Evolutionary conservation across 805 yeast species (phyloP).

Genomic region (Tetrapisispora namnaoensis): DNA sequence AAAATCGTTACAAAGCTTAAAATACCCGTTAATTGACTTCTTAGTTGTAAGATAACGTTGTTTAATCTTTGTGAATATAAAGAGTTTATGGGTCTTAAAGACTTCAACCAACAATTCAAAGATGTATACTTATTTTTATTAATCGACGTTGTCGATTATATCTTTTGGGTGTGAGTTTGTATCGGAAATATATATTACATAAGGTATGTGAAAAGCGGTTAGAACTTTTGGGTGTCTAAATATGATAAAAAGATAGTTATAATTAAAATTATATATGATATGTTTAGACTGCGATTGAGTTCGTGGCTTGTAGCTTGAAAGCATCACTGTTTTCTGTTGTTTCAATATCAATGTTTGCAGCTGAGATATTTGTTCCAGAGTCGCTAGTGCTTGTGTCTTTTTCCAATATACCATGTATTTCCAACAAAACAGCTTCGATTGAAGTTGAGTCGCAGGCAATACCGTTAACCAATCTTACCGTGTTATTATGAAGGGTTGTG

Average conservation of each 20-base stretch:
- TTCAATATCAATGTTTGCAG: background rate
- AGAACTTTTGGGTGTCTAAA: too few species aligned
- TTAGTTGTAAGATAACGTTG: too few species aligned
- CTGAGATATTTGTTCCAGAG: background rate
- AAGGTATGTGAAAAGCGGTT: background rate
- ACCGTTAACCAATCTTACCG: slow-evolving; percentile 23
- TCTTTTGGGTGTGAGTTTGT: too few species aligned
- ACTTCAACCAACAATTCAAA: too few species aligned
- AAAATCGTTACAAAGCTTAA: too few species aligned
- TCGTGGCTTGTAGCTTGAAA: background rate
- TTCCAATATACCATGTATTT: slow-evolving; percentile 18
- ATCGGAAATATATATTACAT: too few species aligned
- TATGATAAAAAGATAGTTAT: too few species aligned
- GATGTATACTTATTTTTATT: too few species aligned
- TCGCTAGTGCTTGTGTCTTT: slow-evolving; percentile 5
- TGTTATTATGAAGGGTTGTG: slow-evolving; percentile 4
- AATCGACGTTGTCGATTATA: too few species aligned
- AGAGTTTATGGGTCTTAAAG: too few species aligned
- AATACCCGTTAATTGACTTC: too few species aligned
- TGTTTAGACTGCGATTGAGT: background rate
- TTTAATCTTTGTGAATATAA: too few species aligned
- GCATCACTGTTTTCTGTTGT: background rate
- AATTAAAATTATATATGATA: background rate
- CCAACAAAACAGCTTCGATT: slow-evolving; percentile 8
- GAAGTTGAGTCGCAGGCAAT: slow-evolving; percentile 22